Evolutionary conservation across 805 yeast species (phyloP), one percentile per base, ranked within the genome.

Genomic region (Lipomyces orientalis): DNA sequence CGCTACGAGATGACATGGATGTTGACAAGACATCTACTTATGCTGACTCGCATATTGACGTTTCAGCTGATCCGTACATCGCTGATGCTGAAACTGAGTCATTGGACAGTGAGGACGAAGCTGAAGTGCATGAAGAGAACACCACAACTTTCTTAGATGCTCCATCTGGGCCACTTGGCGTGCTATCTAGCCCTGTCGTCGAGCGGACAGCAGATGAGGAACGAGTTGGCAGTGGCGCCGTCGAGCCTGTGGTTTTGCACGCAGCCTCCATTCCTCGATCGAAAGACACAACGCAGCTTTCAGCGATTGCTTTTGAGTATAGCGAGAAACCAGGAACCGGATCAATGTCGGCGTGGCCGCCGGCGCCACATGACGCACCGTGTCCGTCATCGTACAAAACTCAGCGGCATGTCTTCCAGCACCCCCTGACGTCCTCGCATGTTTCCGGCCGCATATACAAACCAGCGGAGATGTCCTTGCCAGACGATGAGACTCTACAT

Each of bases 1-100:
- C 68, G 9, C 39, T 65, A 31, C 62, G 64, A 8, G 68, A 65
- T 22, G 62, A 58, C 7, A 43, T 64, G 55, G 63, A 64, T 29
- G 19, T 55, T 14, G 63, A 63, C n/a, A 14, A 14, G 7, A 8
- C 58, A 5, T 37, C 19, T 39, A 19, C 51, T 25, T 6, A 35
- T 29, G n/a, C 49, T n/a, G 49, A n/a, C 19, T 8, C n/a, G 10
- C 49, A 43, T 5, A 43, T 6, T 16, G 49, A 43, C 49, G 22
- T 16, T 8, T 19, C 49, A 19, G 49, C n/a, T 43, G 49, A 43
- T 43, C 22, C 49, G 22, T 43, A 6, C 49, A 2, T 6, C n/a
- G 49, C 19, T 43, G 49, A n/a, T n/a, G 49, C 3, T 43, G 49
- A 19, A 43, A 3, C 4, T 16, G 49, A 43, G 16, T 16, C 25